Evolutionary conservation across 768 basidiomycete genomes (phyloP).

Genomic region (Leccinum boreale): DNA sequence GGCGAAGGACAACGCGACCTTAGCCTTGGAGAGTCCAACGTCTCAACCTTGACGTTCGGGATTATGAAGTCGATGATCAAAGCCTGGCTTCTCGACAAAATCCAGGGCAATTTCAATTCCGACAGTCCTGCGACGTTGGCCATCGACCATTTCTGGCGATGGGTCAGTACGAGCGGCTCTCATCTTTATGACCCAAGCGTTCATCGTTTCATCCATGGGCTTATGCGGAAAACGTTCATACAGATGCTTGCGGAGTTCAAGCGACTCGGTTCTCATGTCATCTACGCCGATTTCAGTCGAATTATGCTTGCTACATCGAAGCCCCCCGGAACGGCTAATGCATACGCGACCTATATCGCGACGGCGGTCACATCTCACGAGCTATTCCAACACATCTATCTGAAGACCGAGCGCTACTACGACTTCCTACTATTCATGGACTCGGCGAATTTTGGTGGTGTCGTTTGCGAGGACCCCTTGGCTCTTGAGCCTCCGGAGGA

Average conservation of each 20-base stretch:
- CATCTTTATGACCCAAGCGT: conserved; percentile 90
- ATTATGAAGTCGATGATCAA: conserved; percentile 88
- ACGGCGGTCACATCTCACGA: conserved; percentile 93
- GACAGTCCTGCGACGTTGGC: conserved; percentile 65
- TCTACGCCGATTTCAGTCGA: conserved; percentile 90
- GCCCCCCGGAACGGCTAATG: conserved; percentile 91
- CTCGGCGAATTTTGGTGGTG: conserved; percentile 83
- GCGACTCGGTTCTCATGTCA: conserved; percentile 86
- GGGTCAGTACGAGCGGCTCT: conserved; percentile 84
- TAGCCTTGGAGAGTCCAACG: conserved; percentile 83
- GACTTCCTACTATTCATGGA: conserved; percentile 97
- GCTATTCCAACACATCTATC: conserved; percentile 88
- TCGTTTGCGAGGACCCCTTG: conserved; percentile 79
- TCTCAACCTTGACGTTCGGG: conserved; percentile 83
- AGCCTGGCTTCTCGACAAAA: conserved; percentile 85
- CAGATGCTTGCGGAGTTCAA: conserved; percentile 97
- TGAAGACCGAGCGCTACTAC: conserved; percentile 85
- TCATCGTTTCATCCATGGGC: conserved; percentile 88
- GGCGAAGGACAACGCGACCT: conserved; percentile 57
- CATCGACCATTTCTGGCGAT: conserved; percentile 96
- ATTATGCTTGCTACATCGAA: conserved; percentile 92
- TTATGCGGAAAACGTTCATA: conserved; percentile 98
- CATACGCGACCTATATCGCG: conserved; percentile 93
- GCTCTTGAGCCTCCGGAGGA: conserved; percentile 67
- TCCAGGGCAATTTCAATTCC: conserved; percentile 62